A percentile compares a stretch with the other conserved stretches of the same genome.
Conservation (phyloP, 176 grass and related monocot genomes). For the sorghum (Sorghum bicolor) region DNA sequence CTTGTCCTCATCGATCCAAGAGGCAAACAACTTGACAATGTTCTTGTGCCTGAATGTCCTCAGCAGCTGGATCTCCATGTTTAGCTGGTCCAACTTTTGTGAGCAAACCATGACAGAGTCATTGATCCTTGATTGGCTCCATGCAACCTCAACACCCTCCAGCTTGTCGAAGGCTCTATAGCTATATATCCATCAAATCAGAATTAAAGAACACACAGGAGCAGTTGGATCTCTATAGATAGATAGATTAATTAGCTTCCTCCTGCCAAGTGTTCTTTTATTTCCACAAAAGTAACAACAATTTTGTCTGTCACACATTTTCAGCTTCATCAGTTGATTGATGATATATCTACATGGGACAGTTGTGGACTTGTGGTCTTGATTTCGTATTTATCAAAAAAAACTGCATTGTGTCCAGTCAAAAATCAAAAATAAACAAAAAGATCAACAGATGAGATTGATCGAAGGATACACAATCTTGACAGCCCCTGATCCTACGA, state of each 20-base stretch:
- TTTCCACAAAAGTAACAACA: background rate
- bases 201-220: slow-evolving; percentile 22
- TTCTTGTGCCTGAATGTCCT: slow-evolving; percentile 43
- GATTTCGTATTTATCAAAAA: no score
- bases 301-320: no score
- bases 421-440: background rate
- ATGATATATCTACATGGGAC: background rate
- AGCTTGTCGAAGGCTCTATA: slow-evolving; percentile 58
- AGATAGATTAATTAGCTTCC: background rate
- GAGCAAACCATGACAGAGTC: slow-evolving; percentile 39
- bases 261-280: background rate
- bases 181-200: slow-evolving; percentile 35
- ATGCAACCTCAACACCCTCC: slow-evolving; percentile 60
- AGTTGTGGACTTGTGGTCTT: background rate
- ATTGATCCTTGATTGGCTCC: slow-evolving; percentile 45
- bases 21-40: slow-evolving; percentile 44
- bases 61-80: slow-evolving; percentile 35
- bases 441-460: background rate
- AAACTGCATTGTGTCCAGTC: no score
- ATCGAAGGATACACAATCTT: slow-evolving; percentile 54
- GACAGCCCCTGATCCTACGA: slow-evolving; percentile 40
- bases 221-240: background rate
- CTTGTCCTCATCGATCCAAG: slow-evolving; percentile 47
- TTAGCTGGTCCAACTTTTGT: slow-evolving; percentile 41
- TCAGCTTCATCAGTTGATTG: background rate